Base-by-base conservation (phyloP, 2,329 filamentous ascomycete species). In the Apiospora rasikravindrae region DNA sequence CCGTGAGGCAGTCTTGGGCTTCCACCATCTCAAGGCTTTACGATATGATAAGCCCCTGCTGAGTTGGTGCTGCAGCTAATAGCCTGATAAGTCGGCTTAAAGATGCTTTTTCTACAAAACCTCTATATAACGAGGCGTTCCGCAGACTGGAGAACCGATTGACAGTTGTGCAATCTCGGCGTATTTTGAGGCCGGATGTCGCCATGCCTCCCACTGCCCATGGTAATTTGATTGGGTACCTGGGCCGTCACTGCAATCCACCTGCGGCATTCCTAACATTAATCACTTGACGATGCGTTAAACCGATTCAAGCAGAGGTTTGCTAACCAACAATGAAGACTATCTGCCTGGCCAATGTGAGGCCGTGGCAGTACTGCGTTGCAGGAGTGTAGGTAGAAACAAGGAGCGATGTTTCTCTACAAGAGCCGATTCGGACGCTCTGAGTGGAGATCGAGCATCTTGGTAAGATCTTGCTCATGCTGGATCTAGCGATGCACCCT, bases 141-240 rank as follows among this genome's bases (percentile, higher is more conserved):
- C 26, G 51, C 51, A 57, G 51, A 57, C 51, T 57, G 13, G 51
- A 51, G 49, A 51, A 51, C 49, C 49, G 49, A 51, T 51, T 51
- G n/a, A 29, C 51, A 14, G 51, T 33, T 57, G 26, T 57, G 26
- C 5, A 57, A 33, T 33, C 29, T 14, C 51, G 5, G 26, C 51
- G 51, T 57, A 57, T 33, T 57, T 57, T 26, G 4, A 57, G 29
- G 51, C 51, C 26, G 16, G 51, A 57, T 33, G 26, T 22, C 26
- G 51, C 51, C 26, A 57, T 57, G 26, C 33, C 51, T 57, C 51
- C 26, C 26, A 33, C 26, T 33, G 14, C 51, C 51, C 14, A 57
- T 57, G 2, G 26, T 33, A 33, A 57, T 14, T 57, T 6, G 51
- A 16, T 57, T 57, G 26, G 51, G 51, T 57, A 33, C 51, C 26